Percentiles rank a stretch among this genome's conserved stretches.
Evolutionary conservation across 768 basidiomycete genomes (phyloP).

Genomic region (Amanita subjunquillea): DNA sequence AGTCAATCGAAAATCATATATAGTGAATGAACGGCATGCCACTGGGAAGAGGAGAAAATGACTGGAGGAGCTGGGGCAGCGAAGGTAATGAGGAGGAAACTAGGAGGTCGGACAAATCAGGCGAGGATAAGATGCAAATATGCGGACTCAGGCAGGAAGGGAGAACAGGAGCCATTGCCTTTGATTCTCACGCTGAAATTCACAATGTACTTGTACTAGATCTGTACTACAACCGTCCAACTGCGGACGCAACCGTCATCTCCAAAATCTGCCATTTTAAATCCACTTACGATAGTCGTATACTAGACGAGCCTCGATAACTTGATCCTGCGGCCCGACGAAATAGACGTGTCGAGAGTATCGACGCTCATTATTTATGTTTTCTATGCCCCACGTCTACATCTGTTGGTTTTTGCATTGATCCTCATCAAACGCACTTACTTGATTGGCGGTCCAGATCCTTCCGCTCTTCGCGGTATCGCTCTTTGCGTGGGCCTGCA

Average conservation of each 20-base stretch:
- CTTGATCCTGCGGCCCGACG: slow-evolving; percentile 46
- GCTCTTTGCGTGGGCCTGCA: slow-evolving; percentile 42
- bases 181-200: background rate
- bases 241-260: background rate
- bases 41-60: slow-evolving; percentile 76
- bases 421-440: slow-evolving; percentile 14
- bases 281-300: slow-evolving; percentile 57
- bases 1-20: background rate
- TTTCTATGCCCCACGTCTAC: slow-evolving; percentile 58
- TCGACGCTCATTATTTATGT: slow-evolving; percentile 46
- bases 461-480: slow-evolving; percentile 51
- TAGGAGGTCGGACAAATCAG: slow-evolving; percentile 58
- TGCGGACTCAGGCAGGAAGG: slow-evolving; percentile 78
- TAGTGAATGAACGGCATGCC: slow-evolving; percentile 29
- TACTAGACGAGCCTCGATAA: slow-evolving; percentile 44
- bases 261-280: background rate
- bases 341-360: slow-evolving; percentile 56
- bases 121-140: slow-evolving; percentile 62
- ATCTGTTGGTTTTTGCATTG: background rate
- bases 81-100: slow-evolving; percentile 51
- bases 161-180: slow-evolving; percentile 26
- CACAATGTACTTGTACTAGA: too few species aligned
- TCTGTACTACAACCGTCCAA: background rate
- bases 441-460: slow-evolving; percentile 60
- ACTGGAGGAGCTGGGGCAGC: slow-evolving; percentile 67